Conservation (phyloP, 2,329 filamentous ascomycete genomes). For the Pyricularia pennisetigena region DNA sequence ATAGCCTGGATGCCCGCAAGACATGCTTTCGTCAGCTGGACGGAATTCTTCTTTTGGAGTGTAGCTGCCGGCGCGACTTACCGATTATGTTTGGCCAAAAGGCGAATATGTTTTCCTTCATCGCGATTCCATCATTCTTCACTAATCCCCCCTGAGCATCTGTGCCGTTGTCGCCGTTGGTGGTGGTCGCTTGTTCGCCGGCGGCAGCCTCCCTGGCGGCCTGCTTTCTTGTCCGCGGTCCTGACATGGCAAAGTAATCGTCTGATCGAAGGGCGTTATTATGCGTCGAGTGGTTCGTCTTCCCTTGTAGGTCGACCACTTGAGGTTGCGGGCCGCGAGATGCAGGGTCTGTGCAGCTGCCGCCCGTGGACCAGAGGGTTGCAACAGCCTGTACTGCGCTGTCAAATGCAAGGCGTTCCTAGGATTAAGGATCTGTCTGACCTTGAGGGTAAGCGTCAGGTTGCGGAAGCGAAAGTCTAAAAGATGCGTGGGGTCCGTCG, state of each 20-base stretch:
- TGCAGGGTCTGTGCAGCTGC: slow-evolving; percentile 1
- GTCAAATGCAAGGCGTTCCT: neutral
- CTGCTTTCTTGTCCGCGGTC: slow-evolving; percentile 17
- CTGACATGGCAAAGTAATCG: slow-evolving; percentile 13
- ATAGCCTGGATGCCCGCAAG: slow-evolving; percentile 47
- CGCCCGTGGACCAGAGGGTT: neutral
- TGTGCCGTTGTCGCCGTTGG: slow-evolving; percentile 24
- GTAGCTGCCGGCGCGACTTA: slow-evolving; percentile 18
- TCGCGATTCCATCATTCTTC: slow-evolving; percentile 22
- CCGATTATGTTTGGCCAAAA: slow-evolving; percentile 78
- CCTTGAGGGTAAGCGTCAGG: neutral
- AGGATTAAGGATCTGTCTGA: neutral
- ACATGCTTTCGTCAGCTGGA: neutral
- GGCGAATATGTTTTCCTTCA: slow-evolving; percentile 66
- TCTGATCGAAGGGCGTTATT: neutral
- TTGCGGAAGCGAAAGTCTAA: neutral
- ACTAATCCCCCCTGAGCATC: slow-evolving; percentile 10
- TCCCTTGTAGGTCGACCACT: neutral
- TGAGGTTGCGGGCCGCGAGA: neutral
- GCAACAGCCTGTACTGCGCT: neutral
- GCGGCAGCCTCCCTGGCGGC: slow-evolving; percentile 17
- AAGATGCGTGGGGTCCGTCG: neutral
- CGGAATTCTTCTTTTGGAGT: neutral
- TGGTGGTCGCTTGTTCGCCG: slow-evolving; percentile 1
- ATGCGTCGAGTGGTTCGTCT: neutral